A percentile compares a stretch with the other conserved stretches of the same genome.
Evolutionary conservation across 2,329 filamentous ascomycete genomes (phyloP).

Genomic region (Colletotrichum truncatum): DNA sequence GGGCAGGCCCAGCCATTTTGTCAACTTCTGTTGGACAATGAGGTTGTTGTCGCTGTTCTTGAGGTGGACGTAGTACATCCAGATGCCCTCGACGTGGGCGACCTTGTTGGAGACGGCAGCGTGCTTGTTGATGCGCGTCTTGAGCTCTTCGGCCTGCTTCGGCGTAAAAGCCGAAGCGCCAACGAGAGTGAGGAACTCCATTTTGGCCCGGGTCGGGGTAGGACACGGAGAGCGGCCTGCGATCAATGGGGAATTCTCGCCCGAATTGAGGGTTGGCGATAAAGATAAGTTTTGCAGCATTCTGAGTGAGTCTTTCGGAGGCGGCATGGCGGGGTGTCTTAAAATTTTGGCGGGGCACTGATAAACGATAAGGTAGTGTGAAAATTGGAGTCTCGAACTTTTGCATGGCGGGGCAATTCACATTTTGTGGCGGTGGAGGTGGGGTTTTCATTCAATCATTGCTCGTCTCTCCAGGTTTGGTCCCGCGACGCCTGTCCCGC

Average conservation of each 20-base stretch:
- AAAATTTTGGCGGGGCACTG: conserved; percentile 28
- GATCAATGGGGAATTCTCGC: conserved; percentile 29
- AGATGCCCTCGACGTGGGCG: conserved; percentile 59
- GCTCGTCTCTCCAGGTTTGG: neutral
- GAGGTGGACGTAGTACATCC: conserved; percentile 75
- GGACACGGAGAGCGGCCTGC: conserved; percentile 29
- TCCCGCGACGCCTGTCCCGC: conserved; percentile 5
- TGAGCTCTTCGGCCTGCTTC: conserved; percentile 54
- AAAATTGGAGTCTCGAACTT: conserved; percentile 15
- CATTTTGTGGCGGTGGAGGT: conserved; percentile 28
- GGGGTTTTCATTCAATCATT: neutral
- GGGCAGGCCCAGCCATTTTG: conserved; percentile 47
- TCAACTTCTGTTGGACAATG: conserved; percentile 52
- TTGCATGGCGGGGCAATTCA: conserved; percentile 19
- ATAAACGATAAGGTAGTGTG: conserved; percentile 23
- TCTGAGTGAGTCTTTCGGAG: conserved; percentile 19
- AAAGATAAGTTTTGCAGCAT: conserved; percentile 28
- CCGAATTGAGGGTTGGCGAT: conserved; percentile 16
- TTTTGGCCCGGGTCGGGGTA: conserved; percentile 27
- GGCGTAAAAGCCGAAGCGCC: conserved; percentile 60
- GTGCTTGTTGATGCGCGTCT: conserved; percentile 53
- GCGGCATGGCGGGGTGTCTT: conserved; percentile 28
- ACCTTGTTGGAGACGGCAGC: conserved; percentile 42
- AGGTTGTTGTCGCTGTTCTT: conserved; percentile 52
- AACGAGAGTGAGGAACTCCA: conserved; percentile 43